Percentiles rank a stretch among this genome's conserved stretches.
Conservation (phyloP, 305 asterid species). For the Vinca major region DNA sequence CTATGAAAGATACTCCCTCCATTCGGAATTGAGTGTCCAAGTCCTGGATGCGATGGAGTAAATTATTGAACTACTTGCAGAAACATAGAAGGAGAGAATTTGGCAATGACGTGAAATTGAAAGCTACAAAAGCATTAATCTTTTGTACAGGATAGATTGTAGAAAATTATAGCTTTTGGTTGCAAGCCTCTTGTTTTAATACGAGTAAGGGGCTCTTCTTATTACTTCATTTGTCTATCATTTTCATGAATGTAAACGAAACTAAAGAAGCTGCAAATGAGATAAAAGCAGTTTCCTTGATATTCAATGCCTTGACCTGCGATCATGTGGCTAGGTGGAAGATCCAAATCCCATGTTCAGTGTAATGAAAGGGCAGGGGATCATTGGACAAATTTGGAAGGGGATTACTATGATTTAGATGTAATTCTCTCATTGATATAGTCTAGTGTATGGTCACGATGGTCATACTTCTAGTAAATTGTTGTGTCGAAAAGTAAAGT, state of each 20-base stretch:
- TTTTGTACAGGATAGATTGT: constrained; percentile 10
- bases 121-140: constrained; percentile 1
- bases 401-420: neutral
- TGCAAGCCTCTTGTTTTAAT: constrained; percentile 2
- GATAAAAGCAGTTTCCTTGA: neutral
- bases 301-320: neutral
- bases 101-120: neutral
- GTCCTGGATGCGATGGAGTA: too few relatives aligned
- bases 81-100: neutral
- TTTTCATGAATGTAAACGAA: neutral
- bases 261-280: neutral
- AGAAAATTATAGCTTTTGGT: neutral
- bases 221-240: neutral
- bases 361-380: neutral
- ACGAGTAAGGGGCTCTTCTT: constrained; percentile 1
- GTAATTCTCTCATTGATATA: too few relatives aligned
- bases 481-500: too few relatives aligned
- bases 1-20: neutral
- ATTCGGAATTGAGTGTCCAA: too few relatives aligned
- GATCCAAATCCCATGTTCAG: neutral
- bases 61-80: constrained; percentile 10
- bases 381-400: neutral
- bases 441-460: neutral
- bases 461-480: too few relatives aligned
- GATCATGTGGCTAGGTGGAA: neutral